A percentile compares a stretch with the other conserved stretches of the same genome.
Evolutionary conservation across 2,329 filamentous ascomycete species (phyloP).

Genomic region (Lasiodiplodia hormozganensis): DNA sequence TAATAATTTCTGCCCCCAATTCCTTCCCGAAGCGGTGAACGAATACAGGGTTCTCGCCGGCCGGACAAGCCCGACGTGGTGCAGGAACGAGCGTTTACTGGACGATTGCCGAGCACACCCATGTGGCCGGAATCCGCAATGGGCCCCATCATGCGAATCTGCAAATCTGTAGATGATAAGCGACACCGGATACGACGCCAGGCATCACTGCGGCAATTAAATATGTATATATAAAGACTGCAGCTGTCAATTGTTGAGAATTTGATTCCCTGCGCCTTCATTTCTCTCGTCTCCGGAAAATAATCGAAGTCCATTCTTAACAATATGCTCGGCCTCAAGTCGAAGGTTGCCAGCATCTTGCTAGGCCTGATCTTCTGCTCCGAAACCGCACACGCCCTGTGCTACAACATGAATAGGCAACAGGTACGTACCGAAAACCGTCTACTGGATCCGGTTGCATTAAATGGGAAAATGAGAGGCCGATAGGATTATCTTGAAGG

Average conservation of each 20-base stretch:
- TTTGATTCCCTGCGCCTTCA: background rate
- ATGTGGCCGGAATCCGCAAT: background rate
- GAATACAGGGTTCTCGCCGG: background rate
- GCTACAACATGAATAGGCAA: background rate
- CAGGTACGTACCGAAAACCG: background rate
- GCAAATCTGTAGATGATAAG: background rate
- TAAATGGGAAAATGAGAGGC: background rate
- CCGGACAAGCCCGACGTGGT: background rate
- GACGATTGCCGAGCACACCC: background rate
- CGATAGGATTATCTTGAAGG: background rate
- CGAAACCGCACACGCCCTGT: background rate
- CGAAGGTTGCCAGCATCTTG: background rate
- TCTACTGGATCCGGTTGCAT: background rate
- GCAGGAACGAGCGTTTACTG: background rate
- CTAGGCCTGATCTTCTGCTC: background rate
- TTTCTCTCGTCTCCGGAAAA: background rate
- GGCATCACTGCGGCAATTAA: background rate
- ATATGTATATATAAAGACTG: background rate
- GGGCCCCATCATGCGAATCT: background rate
- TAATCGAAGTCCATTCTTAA: background rate
- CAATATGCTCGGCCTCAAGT: background rate
- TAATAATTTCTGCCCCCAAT: background rate
- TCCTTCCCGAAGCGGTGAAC: background rate
- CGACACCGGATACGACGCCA: background rate
- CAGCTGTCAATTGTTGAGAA: background rate